phyloP scores from a whole-genome alignment of 306 rosid genomes.

The Cicer arietinum region DNA sequence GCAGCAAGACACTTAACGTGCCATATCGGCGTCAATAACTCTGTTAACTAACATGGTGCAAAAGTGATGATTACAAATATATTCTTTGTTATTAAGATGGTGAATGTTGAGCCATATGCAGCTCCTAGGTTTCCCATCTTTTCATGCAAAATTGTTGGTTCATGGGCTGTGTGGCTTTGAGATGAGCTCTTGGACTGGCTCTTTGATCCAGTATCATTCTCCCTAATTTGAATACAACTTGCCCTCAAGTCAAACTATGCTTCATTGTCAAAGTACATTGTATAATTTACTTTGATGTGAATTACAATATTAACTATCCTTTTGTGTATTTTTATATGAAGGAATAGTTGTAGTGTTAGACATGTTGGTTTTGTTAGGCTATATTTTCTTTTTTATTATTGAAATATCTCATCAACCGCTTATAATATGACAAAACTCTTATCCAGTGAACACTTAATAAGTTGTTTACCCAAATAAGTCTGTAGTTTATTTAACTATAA shows the following conservation, averaged over 20 bases:
- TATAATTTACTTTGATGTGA: no score
- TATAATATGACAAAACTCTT: no score
- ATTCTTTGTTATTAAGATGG: neutral
- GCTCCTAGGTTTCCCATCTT: neutral
- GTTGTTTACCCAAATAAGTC: no score
- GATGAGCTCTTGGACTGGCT: neutral
- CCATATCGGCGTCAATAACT: neutral
- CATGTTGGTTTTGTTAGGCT: no score
- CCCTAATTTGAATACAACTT: neutral
- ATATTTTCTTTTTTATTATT: no score
- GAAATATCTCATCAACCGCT: no score
- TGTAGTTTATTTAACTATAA: no score
- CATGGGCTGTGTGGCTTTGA: neutral
- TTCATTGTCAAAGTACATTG: neutral
- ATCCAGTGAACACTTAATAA: no score
- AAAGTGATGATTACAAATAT: neutral
- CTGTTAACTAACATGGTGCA: conserved; percentile 1
- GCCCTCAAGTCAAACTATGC: neutral
- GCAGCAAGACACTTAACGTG: neutral
- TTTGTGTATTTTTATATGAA: no score
- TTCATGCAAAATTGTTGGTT: neutral
- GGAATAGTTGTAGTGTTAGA: no score
- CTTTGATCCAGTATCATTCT: neutral
- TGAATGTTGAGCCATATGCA: neutral
- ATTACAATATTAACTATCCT: no score